Conservation (phyloP, 1,284 basidiomycete species). For the Meira nashicola region DNA sequence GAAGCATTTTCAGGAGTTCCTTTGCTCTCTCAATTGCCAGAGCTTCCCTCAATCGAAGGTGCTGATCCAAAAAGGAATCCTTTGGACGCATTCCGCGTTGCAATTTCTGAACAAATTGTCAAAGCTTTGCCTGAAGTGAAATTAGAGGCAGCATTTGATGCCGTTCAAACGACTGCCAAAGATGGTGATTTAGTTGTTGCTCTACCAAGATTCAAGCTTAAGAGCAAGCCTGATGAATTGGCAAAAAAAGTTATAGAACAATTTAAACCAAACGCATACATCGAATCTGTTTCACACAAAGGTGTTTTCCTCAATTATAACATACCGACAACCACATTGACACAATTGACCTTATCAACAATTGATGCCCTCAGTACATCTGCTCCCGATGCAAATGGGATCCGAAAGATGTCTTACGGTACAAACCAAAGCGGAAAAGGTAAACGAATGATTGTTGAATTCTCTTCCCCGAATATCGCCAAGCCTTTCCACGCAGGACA, state of each 20-base stretch:
- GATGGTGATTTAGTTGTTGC: slow-evolving; percentile 82
- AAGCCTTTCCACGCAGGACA: slow-evolving; percentile 99
- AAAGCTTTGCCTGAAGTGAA: slow-evolving; percentile 61
- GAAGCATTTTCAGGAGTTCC: slow-evolving; percentile 55
- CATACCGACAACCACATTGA: slow-evolving; percentile 60
- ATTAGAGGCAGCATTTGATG: slow-evolving; percentile 65
- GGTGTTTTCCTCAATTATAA: slow-evolving; percentile 47
- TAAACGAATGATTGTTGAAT: slow-evolving; percentile 62
- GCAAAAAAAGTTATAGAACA: slow-evolving; percentile 64
- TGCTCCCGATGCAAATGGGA: slow-evolving; percentile 12
- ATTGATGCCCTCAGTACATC: slow-evolving; percentile 66
- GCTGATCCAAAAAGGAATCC: slow-evolving; percentile 67
- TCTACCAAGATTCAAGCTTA: slow-evolving; percentile 77
- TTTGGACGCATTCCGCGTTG: slow-evolving; percentile 77
- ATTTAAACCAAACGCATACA: slow-evolving; percentile 44
- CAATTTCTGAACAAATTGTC: slow-evolving; percentile 73
- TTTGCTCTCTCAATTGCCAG: slow-evolving; percentile 44
- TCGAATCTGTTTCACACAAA: slow-evolving; percentile 29
- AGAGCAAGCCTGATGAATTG: slow-evolving; percentile 72
- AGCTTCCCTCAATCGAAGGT: slow-evolving; percentile 39
- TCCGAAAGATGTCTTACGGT: slow-evolving; percentile 34
- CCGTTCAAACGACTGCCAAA: slow-evolving; percentile 85
- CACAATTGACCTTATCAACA: slow-evolving; percentile 72
- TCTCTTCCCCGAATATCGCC: slow-evolving; percentile 95
- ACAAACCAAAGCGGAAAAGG: slow-evolving; percentile 45